These are phyloP conservation scores for Podospora tetraspora DNA, from an alignment of 495 filamentous ascomycete species.

Conservation along the genomic window DNA sequence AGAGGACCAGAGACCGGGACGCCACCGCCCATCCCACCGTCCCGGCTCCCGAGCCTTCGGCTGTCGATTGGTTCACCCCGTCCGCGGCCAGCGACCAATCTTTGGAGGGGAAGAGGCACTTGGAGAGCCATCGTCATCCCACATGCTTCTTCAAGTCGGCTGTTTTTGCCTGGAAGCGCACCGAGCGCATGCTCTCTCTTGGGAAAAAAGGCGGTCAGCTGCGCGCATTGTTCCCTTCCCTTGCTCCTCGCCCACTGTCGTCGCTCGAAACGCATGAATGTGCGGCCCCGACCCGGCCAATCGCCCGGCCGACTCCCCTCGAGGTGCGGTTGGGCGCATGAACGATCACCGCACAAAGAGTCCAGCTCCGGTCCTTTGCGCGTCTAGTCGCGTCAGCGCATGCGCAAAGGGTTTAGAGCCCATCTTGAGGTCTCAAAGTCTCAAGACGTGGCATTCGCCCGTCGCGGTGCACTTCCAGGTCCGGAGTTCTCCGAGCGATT, in stretches of 20 bases:
- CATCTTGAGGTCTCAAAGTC: not conserved
- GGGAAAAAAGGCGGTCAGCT: constrained; percentile 4
- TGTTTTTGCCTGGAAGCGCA: constrained; percentile 1
- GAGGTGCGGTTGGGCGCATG: constrained; percentile 13
- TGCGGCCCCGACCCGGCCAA: constrained; percentile 10
- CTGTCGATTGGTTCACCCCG: constrained; percentile 13
- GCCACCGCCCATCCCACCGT: constrained; percentile 2
- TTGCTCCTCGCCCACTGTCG: not conserved
- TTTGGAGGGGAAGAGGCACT: constrained; percentile 1
- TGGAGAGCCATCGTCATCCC: constrained; percentile 6
- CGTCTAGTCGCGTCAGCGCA: constrained; percentile 11
- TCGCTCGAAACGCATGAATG: constrained; percentile 13
- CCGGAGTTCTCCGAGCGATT: not conserved
- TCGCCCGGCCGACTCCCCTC: constrained; percentile 7
- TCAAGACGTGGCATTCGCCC: not conserved
- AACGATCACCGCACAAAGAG: constrained; percentile 14
- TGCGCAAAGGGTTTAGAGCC: not conserved
- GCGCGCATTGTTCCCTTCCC: constrained; percentile 7
- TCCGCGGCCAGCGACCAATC: constrained; percentile 14
- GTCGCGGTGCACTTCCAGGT: not conserved
- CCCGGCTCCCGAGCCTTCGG: constrained; percentile 6
- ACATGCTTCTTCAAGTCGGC: constrained; percentile 8
- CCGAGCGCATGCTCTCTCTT: constrained; percentile 4
- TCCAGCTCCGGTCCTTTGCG: constrained; percentile 7
- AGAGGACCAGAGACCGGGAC: constrained; percentile 8